A percentile compares a stretch with the other conserved stretches of the same genome.
These are phyloP conservation scores for Jamesozyma lodderae DNA, from an alignment of 805 yeast genomes.

Conservation along the genomic window DNA sequence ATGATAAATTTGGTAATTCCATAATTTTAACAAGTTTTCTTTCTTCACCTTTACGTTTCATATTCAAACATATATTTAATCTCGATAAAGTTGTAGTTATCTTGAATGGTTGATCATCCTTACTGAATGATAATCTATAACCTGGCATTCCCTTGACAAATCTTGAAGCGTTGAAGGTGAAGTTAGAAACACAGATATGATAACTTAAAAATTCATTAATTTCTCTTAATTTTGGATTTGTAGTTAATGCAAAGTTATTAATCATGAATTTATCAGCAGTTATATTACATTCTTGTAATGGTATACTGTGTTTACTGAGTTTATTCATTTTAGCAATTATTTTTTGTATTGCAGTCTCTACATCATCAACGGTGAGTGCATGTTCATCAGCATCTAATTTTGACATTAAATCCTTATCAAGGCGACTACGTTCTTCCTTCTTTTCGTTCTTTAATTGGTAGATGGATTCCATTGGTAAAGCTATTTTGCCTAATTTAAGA, in stretches of 20 bases:
- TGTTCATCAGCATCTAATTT: neutral
- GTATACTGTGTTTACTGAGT: conserved; percentile 2
- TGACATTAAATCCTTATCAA: neutral
- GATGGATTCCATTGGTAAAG: conserved; percentile 12
- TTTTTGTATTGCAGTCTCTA: conserved; percentile 3
- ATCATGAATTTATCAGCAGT: conserved; percentile 19
- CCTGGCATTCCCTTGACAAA: conserved; percentile 36
- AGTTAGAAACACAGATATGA: conserved; percentile 18
- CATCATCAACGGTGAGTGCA: neutral
- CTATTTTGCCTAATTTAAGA: conserved; percentile 16
- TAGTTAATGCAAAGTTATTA: conserved; percentile 17
- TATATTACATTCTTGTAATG: conserved; percentile 15
- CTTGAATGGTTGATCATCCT: conserved; percentile 37
- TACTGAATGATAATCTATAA: conserved; percentile 35
- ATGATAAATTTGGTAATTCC: conserved; percentile 33
- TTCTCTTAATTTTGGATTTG: conserved; percentile 13
- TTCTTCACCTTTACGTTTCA: conserved; percentile 11
- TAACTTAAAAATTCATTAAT: conserved; percentile 18
- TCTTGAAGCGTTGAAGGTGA: conserved; percentile 23
- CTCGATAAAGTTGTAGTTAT: conserved; percentile 33
- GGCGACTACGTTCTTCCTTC: neutral
- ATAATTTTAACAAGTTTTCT: conserved; percentile 14
- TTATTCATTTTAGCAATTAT: conserved; percentile 5
- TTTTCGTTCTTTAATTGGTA: conserved; percentile 3
- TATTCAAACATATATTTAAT: conserved; percentile 26